phyloP scores from a whole-genome alignment of 495 filamentous ascomycete species.

The Lasiosphaeriaceae sp. region DNA sequence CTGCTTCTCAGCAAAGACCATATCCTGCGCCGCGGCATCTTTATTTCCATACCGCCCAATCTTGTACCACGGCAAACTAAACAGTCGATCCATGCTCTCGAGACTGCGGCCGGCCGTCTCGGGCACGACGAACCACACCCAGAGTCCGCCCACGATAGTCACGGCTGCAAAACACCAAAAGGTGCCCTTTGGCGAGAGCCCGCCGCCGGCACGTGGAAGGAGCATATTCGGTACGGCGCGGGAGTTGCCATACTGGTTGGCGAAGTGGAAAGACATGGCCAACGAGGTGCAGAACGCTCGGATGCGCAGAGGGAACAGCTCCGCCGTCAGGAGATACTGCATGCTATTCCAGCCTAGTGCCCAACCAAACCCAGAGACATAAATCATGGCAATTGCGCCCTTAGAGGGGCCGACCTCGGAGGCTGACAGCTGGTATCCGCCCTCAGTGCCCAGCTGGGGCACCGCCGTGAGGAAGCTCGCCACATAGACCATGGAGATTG shows the following conservation, averaged over 20 bases:
- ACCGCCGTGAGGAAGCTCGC: conserved; percentile 60
- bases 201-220: conserved; percentile 36
- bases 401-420: conserved; percentile 36
- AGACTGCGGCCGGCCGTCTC: conserved; percentile 63
- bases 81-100: conserved; percentile 65
- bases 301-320: conserved; percentile 65
- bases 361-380: conserved; percentile 63
- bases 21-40: conserved; percentile 51
- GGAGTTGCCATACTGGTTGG: conserved; percentile 68
- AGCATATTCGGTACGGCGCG: conserved; percentile 57
- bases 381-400: conserved; percentile 64
- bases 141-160: conserved; percentile 52
- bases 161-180: conserved; percentile 67
- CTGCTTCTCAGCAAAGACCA: conserved; percentile 19
- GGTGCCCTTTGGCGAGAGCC: conserved; percentile 48
- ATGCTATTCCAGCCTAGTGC: conserved; percentile 72
- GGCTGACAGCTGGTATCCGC: conserved; percentile 25
- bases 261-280: conserved; percentile 61
- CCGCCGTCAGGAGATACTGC: conserved; percentile 71
- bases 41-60: conserved; percentile 58
- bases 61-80: conserved; percentile 61
- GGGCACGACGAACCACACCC: conserved; percentile 61
- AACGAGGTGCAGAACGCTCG: conserved; percentile 48
- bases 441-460: conserved; percentile 39
- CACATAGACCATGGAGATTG: conserved; percentile 64